Base-by-base conservation (phyloP, 176 grass and related monocot genomes). In the Bromus sterilis region DNA sequence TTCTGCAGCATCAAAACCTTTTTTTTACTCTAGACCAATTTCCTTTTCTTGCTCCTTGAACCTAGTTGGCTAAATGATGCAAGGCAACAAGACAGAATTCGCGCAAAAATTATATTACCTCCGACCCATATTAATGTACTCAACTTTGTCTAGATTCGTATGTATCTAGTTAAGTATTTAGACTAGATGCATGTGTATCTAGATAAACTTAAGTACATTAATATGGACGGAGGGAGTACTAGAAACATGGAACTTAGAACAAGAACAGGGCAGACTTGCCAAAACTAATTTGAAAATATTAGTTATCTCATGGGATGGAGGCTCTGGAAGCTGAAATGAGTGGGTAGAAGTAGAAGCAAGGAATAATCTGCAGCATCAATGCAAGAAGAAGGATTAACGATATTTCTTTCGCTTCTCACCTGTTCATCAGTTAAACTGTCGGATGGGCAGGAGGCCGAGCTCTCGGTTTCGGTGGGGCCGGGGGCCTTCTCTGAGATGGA, bases 381-480 rank as follows among this genome's bases (percentile, higher is more conserved):
- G 56, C 64, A 68, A 30, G 25, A 49, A 79, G 49, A 41, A 37
- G 43, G 53, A 60, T 56, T 56, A 43, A 41, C 33, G 26, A 35
- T 3, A 0, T 23, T 53, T 7, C 2, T 18, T 25, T 26, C 26
- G 76, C 21, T 10, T 15, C 53, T 84, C 77, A 96, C 93, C 90
- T 96, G 93, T 77, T 93, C 88, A 75, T 93, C 93, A 57, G 93
- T 71, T 11, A 79, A 42, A 76, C 76, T 86, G 85, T 90, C 90
- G 28, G 90, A 95, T 20, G 81, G 81, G 5, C 90, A 88, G 33
- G 93, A 95, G 11, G 62, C 58, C 9, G 90, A 91, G 88, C 90
- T 93, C 66, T 93, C 93, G 2, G 88, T 90, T 76, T 96, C 90
- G 39, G 85, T 86, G 59, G 57, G 66, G 71, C 82, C 88, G 51